Evolutionary conservation across 2,329 filamentous ascomycete species (phyloP).

Genomic region (Canariomyces notabilis): DNA sequence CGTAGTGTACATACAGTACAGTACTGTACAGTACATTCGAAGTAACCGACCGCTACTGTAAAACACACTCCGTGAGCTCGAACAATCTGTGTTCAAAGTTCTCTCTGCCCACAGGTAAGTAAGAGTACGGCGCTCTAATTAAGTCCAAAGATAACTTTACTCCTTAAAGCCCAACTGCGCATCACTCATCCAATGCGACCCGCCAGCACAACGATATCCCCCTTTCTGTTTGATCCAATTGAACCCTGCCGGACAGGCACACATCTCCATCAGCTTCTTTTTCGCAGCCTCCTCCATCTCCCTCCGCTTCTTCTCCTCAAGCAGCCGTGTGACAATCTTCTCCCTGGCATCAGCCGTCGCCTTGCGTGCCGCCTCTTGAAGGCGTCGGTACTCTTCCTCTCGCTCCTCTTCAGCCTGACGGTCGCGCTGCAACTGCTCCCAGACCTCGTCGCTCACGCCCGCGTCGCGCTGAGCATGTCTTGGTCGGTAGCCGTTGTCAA

Average conservation of each 20-base stretch:
- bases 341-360: conserved; percentile 31
- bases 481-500: background rate
- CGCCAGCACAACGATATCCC: conserved; percentile 61
- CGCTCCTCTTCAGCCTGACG: conserved; percentile 34
- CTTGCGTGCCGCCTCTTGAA: conserved; percentile 30
- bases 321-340: conserved; percentile 33
- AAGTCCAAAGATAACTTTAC: too few relatives aligned
- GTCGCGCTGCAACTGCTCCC: conserved; percentile 55
- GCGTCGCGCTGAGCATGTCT: conserved; percentile 41
- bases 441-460: conserved; percentile 55
- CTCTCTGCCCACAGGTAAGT: too few relatives aligned
- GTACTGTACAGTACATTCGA: too few relatives aligned
- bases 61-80: too few relatives aligned
- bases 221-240: conserved; percentile 54
- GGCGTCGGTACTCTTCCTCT: conserved; percentile 34
- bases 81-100: too few relatives aligned
- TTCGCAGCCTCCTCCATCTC: conserved; percentile 36
- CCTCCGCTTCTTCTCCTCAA: conserved; percentile 38
- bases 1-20: too few relatives aligned
- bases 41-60: too few relatives aligned
- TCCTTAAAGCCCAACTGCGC: conserved; percentile 26
- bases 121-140: too few relatives aligned
- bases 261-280: conserved; percentile 45
- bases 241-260: conserved; percentile 52
- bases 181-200: conserved; percentile 50